A percentile compares a stretch with the other conserved stretches of the same genome.
phyloP scores from a whole-genome alignment of 2,329 filamentous ascomycete species.

The Calonectria montana region DNA sequence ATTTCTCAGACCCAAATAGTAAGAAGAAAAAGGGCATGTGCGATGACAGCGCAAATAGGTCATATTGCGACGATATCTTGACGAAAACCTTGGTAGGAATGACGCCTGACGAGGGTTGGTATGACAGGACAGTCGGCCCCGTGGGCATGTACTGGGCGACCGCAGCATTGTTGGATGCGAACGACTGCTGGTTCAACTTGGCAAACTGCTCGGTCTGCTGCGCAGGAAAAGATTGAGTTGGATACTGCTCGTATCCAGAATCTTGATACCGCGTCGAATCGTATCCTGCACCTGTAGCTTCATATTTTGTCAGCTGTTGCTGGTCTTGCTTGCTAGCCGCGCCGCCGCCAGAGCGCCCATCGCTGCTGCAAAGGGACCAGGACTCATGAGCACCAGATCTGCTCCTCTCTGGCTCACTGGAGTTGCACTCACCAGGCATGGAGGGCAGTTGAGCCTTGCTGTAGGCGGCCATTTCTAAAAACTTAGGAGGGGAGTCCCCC shows the following conservation, averaged over 20 bases:
- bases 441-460: conserved; percentile 83
- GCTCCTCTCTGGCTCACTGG: not conserved
- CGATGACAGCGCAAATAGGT: conserved; percentile 70
- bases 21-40: conserved; percentile 70
- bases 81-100: conserved; percentile 78
- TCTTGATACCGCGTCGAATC: conserved; percentile 72
- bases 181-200: conserved; percentile 67
- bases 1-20: conserved; percentile 83
- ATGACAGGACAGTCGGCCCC: conserved; percentile 72
- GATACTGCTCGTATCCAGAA: conserved; percentile 64
- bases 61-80: conserved; percentile 80
- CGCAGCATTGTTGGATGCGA: conserved; percentile 70
- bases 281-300: conserved; percentile 58
- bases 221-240: conserved; percentile 57
- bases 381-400: not conserved
- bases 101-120: conserved; percentile 74
- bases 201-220: conserved; percentile 62
- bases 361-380: not conserved
- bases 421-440: conserved; percentile 78
- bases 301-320: conserved; percentile 24
- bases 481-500: conserved; percentile 65
- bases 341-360: not conserved
- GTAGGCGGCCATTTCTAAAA: conserved; percentile 61
- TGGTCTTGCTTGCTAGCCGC: not conserved
- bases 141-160: conserved; percentile 75